Evolutionary conservation across 352 stramenopile genomes (phyloP), one percentile per base, ranked within the genome.

Genomic region (Pythium brassicae): DNA sequence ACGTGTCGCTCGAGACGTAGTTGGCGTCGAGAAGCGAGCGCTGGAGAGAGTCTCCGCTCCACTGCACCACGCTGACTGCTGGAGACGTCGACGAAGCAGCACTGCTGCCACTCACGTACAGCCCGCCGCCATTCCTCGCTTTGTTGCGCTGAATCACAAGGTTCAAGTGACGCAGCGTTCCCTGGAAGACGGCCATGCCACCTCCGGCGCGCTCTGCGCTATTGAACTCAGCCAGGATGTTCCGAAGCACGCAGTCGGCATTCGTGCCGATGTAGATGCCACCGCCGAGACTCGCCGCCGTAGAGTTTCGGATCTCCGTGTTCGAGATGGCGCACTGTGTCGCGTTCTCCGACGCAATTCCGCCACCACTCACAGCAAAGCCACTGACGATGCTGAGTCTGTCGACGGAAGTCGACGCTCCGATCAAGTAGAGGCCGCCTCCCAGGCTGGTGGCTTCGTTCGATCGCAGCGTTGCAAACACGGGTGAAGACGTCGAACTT

Each of bases 361-460:
- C 72, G 27, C 69, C 72, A 4, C 72, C 72, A 32, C 50, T 66
- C 17, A 29, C 2, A 22, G 72, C 67, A 15, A 11, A 44, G 4
- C 66, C 56, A 5, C 50, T 23, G 0, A 27, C 46, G 22, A 79
- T 32, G 1, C 39, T 26, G 20, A 69, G 19, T 27, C 66, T 59
- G 8, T 58, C 56, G 4, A 79, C 26, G 2, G 12, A 48, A 0
- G 65, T 46, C 50, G 50, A 53, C 7, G 56, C 48, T 9, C 72
- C 72, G 26, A 46, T 62, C 20, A 75, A 43, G 45, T 73, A 82
- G 23, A 76, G 12, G 0, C 62, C 56, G 11, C 72, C 72, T 35
- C 72, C 72, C 8, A 62, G 51, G 12, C 61, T 57, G 2, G 55
- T 39, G 22, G 72, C 69, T 10, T n/a, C 20, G 20, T 66, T 76